Conservation (phyloP, 208 protist genomes). For the Leishmania amazonensis region DNA sequence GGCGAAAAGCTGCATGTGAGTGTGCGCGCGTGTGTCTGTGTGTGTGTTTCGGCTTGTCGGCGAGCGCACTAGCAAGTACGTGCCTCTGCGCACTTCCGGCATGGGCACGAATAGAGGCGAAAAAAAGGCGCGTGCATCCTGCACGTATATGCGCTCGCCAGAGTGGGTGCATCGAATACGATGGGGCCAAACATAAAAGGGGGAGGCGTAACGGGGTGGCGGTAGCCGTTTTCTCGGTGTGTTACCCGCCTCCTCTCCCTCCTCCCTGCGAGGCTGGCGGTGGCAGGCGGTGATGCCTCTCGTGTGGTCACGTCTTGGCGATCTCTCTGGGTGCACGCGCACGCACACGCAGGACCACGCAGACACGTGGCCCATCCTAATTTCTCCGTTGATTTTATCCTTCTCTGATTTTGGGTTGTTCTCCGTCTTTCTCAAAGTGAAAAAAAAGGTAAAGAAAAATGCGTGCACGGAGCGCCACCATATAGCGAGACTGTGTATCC, state of each 20-base stretch:
- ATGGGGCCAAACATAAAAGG: background rate
- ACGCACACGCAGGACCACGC: background rate
- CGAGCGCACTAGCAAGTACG: background rate
- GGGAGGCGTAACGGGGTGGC: background rate
- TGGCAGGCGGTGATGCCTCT: background rate
- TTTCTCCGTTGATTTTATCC: background rate
- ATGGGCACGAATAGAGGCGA: background rate
- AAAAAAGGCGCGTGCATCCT: background rate
- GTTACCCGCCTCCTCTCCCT: background rate
- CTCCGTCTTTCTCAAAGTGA: background rate
- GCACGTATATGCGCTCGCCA: background rate
- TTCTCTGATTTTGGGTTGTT: background rate
- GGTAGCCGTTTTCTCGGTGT: background rate
- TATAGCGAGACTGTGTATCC: background rate
- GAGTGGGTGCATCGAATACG: background rate
- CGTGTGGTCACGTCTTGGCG: background rate
- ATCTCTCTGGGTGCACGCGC: background rate
- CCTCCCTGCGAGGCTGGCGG: background rate
- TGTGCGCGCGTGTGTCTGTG: background rate
- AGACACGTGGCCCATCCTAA: background rate
- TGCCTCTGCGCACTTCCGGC: background rate
- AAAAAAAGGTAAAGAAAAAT: background rate
- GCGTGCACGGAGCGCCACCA: no score
- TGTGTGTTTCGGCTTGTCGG: background rate
- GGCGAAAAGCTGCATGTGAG: no score